Evolutionary conservation across 139 green algal species (phyloP).

Genomic region (Chlorella vulgaris): DNA sequence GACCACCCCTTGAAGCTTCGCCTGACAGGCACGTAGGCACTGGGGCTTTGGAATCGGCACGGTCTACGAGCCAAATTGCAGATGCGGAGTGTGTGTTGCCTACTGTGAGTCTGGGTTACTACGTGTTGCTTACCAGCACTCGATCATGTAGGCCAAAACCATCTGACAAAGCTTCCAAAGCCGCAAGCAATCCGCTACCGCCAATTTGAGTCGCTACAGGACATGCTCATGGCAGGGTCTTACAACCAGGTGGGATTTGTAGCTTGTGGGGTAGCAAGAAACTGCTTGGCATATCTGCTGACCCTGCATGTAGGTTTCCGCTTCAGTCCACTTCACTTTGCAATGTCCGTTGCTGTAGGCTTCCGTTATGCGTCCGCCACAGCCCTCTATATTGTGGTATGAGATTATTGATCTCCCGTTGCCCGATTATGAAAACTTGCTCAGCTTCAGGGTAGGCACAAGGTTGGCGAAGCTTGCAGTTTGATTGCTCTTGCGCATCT

Average conservation of each 20-base stretch:
- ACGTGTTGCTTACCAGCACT: too few species aligned
- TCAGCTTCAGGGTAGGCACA: conserved; percentile 62
- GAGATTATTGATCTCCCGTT: conserved; percentile 96
- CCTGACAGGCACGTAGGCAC: conserved; percentile 24
- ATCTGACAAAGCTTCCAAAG: conserved; percentile 62
- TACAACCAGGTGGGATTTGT: conserved; percentile 41
- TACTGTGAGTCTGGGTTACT: too few species aligned
- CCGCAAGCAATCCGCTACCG: conserved; percentile 67
- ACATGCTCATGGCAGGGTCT: conserved; percentile 66
- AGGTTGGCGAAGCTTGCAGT: neutral
- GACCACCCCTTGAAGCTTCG: conserved; percentile 47
- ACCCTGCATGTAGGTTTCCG: neutral
- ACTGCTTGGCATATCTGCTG: neutral
- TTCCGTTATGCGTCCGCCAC: neutral
- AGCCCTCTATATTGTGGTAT: conserved; percentile 82
- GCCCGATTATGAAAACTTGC: conserved; percentile 79
- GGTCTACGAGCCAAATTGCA: neutral
- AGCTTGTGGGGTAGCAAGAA: neutral
- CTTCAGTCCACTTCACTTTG: neutral
- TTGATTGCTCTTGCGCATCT: neutral
- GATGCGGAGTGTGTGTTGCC: too few species aligned
- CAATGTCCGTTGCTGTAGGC: neutral
- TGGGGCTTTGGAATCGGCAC: too few species aligned
- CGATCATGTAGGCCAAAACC: conserved; percentile 88
- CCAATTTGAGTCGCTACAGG: conserved; percentile 52